Conservation (phyloP, 116 monocot species). For the Iris pallida region DNA sequence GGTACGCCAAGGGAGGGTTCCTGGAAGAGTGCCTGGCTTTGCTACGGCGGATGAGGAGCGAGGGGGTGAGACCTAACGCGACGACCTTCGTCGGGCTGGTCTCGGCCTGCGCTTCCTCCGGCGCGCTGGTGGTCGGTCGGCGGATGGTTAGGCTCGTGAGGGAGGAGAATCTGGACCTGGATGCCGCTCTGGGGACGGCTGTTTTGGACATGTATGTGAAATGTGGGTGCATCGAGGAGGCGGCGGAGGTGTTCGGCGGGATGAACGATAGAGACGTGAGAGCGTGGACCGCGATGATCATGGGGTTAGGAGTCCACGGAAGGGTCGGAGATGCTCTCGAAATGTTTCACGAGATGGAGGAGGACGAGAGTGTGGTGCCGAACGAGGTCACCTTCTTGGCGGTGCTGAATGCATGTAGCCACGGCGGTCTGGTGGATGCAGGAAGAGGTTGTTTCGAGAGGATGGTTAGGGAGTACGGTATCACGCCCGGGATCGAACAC, state of each 20-base stretch:
- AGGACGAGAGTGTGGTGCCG: conserved; percentile 23
- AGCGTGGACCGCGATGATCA: conserved; percentile 65
- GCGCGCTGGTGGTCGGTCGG: conserved; percentile 28
- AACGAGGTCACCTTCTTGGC: conserved; percentile 70
- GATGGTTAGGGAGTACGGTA: conserved; percentile 33
- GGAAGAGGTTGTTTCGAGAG: conserved; percentile 38
- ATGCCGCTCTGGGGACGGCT: conserved; percentile 42
- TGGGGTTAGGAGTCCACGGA: conserved; percentile 45
- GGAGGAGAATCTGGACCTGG: conserved; percentile 17
- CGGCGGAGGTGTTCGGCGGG: conserved; percentile 28
- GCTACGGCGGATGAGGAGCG: conserved; percentile 31
- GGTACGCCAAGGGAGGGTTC: conserved; percentile 30
- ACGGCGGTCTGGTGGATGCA: conserved; percentile 38
- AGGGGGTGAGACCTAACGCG: conserved; percentile 34
- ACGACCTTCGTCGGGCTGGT: conserved; percentile 41
- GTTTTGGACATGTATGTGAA: conserved; percentile 68
- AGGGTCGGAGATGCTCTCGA: conserved; percentile 27
- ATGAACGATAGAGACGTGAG: conserved; percentile 48
- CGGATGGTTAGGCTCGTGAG: conserved; percentile 19
- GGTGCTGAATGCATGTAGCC: conserved; percentile 56
- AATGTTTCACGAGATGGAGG: conserved; percentile 43
- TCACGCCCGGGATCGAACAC: conserved; percentile 41
- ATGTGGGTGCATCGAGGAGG: conserved; percentile 43
- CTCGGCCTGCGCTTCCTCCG: conserved; percentile 44
- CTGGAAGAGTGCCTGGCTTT: conserved; percentile 37